Conservation (phyloP, 768 basidiomycete genomes). For the Infundibulicybe gibba region DNA sequence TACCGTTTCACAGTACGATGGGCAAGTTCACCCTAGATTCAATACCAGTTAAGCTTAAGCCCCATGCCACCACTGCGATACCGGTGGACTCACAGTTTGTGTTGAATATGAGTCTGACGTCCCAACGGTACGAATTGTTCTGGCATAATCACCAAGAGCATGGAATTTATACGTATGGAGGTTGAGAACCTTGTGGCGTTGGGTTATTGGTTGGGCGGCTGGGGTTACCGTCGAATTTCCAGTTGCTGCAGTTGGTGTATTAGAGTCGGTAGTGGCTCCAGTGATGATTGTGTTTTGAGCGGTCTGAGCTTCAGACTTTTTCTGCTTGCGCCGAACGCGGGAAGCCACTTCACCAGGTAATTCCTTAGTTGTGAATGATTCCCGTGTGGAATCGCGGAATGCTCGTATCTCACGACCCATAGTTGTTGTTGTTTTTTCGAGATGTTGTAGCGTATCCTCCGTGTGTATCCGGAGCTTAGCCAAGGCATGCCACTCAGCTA, state of each 20-base stretch:
- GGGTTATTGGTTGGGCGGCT: constrained; percentile 5
- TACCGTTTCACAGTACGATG: constrained; percentile 29
- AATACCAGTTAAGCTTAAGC: neutral
- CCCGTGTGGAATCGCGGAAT: constrained; percentile 11
- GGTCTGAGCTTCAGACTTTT: neutral
- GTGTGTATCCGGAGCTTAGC: constrained; percentile 34
- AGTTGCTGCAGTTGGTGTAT: neutral
- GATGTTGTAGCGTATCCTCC: constrained; percentile 24
- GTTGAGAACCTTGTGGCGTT: constrained; percentile 11
- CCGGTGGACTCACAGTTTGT: constrained; percentile 22
- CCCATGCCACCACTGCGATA: neutral
- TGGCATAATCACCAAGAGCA: constrained; percentile 20
- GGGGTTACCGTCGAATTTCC: neutral
- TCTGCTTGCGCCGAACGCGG: constrained; percentile 10
- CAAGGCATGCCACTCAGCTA: constrained; percentile 31
- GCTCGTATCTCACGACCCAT: constrained; percentile 18
- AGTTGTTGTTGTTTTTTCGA: constrained; percentile 18
- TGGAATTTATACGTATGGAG: constrained; percentile 26
- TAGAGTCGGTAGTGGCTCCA: neutral
- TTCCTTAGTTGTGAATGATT: constrained; percentile 15
- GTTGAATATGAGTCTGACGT: constrained; percentile 29
- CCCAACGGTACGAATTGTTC: constrained; percentile 16
- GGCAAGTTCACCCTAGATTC: constrained; percentile 31
- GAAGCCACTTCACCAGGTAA: constrained; percentile 20
- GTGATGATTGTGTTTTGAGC: neutral